Conservation (phyloP, 306 rosid genomes). For the Lupinus albus region DNA sequence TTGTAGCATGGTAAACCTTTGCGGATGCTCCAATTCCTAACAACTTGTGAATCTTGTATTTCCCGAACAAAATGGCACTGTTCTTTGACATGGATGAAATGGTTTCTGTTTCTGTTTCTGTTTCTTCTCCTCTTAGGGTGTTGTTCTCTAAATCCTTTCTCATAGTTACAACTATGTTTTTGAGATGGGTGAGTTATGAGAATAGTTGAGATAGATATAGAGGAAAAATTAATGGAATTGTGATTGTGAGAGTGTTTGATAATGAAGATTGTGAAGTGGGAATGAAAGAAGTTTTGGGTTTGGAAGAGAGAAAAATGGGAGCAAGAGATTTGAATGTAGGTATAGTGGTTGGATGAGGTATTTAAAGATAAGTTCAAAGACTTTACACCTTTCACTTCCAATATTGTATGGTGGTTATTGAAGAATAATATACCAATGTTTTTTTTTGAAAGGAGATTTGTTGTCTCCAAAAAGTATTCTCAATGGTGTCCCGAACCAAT, state of each 20-base stretch:
- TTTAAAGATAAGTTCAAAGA: neutral
- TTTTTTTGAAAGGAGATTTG: too few relatives aligned
- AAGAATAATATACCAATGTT: too few relatives aligned
- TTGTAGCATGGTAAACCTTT: conserved; percentile 75
- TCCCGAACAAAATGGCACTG: conserved; percentile 38
- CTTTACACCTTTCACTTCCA: neutral
- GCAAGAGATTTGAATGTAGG: neutral
- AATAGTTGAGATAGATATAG: neutral
- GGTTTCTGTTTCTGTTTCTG: neutral
- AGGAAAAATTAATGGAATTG: conserved; percentile 4
- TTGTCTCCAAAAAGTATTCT: too few relatives aligned
- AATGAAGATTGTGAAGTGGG: neutral
- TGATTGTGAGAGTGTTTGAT: conserved; percentile 8
- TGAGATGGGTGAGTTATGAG: neutral
- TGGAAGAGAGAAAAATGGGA: conserved; percentile 10
- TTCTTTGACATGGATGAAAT: neutral
- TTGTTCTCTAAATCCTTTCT: conserved; percentile 13
- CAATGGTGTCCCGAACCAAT: too few relatives aligned
- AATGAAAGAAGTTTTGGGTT: conserved; percentile 2
- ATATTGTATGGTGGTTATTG: neutral
- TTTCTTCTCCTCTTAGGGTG: neutral
- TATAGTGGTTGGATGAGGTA: neutral
- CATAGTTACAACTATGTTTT: conserved; percentile 3
- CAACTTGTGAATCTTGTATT: conserved; percentile 57
- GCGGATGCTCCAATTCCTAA: conserved; percentile 79